phyloP scores from a whole-genome alignment of 1,139 yeast genomes.

The Spathaspora sp. region DNA sequence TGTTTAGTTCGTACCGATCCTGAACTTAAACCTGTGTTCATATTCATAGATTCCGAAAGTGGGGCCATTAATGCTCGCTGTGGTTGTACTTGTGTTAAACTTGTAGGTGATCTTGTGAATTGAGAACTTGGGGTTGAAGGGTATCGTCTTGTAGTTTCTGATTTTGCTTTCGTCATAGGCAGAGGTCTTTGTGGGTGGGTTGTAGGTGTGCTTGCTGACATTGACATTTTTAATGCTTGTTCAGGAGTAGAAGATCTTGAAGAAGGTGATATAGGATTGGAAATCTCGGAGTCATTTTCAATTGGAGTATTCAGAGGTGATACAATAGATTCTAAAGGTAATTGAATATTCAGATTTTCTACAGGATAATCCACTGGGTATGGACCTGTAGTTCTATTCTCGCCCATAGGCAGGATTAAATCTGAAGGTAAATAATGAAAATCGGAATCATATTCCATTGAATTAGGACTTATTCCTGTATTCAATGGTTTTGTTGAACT shows the following conservation, averaged over 20 bases:
- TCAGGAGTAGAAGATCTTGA: neutral
- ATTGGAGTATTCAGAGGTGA: neutral
- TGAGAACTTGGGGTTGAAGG: neutral
- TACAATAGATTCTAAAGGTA: neutral
- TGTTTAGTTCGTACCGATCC: neutral
- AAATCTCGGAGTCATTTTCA: neutral
- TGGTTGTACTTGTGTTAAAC: neutral
- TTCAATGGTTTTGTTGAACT: neutral
- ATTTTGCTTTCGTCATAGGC: neutral
- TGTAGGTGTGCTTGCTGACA: neutral
- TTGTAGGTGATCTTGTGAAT: slow-evolving; percentile 2
- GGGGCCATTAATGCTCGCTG: neutral
- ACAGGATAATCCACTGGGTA: slow-evolving; percentile 8
- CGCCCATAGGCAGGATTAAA: neutral
- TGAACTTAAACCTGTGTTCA: neutral
- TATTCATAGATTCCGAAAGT: neutral
- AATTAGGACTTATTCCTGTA: neutral
- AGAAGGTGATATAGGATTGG: neutral
- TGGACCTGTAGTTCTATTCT: neutral
- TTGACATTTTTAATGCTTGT: neutral
- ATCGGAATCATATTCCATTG: neutral
- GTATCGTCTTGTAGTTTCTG: neutral
- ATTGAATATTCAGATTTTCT: slow-evolving; percentile 2
- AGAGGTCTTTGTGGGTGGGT: neutral
- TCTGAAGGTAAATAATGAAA: neutral